Percentiles rank a stretch among this genome's conserved stretches.
These are phyloP conservation scores for Cryptosporidium parvum DNA, from an alignment of 169 alveolate genomes.

Conservation along the genomic window DNA sequence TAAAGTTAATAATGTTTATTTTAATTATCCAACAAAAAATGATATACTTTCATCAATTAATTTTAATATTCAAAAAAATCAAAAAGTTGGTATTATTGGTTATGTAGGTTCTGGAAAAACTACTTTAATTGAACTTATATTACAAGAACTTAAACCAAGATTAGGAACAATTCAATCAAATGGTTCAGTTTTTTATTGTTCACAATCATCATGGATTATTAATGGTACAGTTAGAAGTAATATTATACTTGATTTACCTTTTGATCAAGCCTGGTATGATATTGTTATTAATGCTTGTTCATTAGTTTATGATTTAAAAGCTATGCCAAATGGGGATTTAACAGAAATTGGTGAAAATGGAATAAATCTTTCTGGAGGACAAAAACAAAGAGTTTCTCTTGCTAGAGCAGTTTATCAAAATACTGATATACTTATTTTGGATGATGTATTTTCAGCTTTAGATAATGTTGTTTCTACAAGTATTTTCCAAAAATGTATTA, in stretches of 20 bases:
- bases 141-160: conserved; percentile 79
- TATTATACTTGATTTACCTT: conserved; percentile 82
- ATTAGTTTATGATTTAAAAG: conserved; percentile 78
- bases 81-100: conserved; percentile 84
- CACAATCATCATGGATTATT: conserved; percentile 81
- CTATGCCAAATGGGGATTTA: conserved; percentile 79
- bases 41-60: conserved; percentile 73
- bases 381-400: conserved; percentile 84
- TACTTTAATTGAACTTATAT: conserved; percentile 79
- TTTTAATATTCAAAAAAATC: conserved; percentile 79
- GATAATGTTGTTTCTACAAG: conserved; percentile 83
- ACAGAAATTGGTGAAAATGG: conserved; percentile 88
- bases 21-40: conserved; percentile 16
- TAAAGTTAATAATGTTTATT: conserved; percentile 2
- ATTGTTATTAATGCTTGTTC: conserved; percentile 77
- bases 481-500: conserved; percentile 78
- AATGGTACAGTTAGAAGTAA: conserved; percentile 81
- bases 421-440: conserved; percentile 83
- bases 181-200: conserved; percentile 80
- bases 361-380: conserved; percentile 86
- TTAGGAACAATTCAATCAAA: conserved; percentile 77
- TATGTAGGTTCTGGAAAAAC: conserved; percentile 88
- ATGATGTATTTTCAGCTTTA: conserved; percentile 87
- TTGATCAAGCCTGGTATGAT: conserved; percentile 79
- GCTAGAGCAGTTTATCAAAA: conserved; percentile 88